Conservation (phyloP, 345 rosid species). For the Draba incana region DNA sequence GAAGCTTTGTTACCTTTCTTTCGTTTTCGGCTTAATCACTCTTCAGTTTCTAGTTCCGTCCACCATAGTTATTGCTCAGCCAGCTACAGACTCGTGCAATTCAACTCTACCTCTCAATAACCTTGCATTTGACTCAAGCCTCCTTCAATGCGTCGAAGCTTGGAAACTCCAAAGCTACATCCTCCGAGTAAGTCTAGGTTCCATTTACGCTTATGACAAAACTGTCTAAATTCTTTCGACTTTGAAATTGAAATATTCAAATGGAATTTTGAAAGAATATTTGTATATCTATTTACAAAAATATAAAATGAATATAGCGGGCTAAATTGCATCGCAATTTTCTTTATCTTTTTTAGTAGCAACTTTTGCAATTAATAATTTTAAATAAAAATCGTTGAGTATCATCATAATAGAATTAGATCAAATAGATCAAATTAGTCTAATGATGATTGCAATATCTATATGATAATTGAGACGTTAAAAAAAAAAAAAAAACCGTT, state of each 20-base stretch:
- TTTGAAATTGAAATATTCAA: not conserved
- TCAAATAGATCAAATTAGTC: too few species aligned
- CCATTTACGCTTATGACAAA: not conserved
- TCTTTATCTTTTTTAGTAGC: too few species aligned
- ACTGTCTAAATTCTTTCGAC: too few species aligned
- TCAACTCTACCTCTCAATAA: slow-evolving; percentile 44
- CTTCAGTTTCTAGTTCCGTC: slow-evolving; percentile 12
- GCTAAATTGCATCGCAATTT: too few species aligned
- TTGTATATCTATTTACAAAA: too few species aligned
- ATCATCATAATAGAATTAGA: too few species aligned
- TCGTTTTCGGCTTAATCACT: slow-evolving; percentile 34
- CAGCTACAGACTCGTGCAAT: slow-evolving; percentile 47
- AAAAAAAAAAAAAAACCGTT: too few species aligned
- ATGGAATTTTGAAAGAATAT: not conserved
- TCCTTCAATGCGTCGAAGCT: slow-evolving; percentile 55
- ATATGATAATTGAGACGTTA: too few species aligned
- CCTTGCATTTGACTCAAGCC: slow-evolving; percentile 49
- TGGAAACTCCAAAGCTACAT: slow-evolving; percentile 54
- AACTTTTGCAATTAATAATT: too few species aligned
- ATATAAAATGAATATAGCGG: too few species aligned
- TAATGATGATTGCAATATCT: too few species aligned
- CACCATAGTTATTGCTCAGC: slow-evolving; percentile 35
- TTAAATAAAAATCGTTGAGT: too few species aligned
- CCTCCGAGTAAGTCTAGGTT: slow-evolving; percentile 62
- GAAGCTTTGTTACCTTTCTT: slow-evolving; percentile 29